Evolutionary conservation across 768 basidiomycete genomes (phyloP), one percentile per base, ranked within the genome.

Genomic region (Punctularia strigosozonata): DNA sequence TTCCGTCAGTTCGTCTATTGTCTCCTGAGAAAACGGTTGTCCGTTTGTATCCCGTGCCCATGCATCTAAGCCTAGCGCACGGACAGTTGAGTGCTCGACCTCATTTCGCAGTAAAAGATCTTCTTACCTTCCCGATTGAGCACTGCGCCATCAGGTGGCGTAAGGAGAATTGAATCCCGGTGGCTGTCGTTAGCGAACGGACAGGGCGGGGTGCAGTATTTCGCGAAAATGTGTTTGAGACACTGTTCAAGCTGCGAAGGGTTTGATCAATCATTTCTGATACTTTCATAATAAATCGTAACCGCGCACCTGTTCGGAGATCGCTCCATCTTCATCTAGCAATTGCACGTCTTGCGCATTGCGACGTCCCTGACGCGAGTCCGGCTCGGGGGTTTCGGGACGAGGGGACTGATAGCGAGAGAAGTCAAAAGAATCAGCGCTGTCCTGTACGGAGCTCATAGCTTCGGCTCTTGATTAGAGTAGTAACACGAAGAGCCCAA

Each of bases 21-120:
- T 78, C 48, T 80, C 84, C 37, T 75, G 64, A 28, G 77, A 69
- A 44, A 88, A 83, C n/a, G 80, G 75, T 26, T 68, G 65, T n/a
- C 85, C 86, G 43, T 89, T 89, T 7, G 86, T 89, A 41, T 84
- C 86, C 19, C 58, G 59, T 10, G 85, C 83, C 78, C 81, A 89
- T 31, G 65, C 64, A 54, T 87, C 84, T 37, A 88, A 57, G 6
- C 74, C 83, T 41, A 73, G 62, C 1, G 66, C 56, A 5, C 71
- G 63, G 14, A 86, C 61, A 54, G 62, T 78, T 31, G 84, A 76
- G 46, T 68, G 62, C 4, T 65, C 58, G 12, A 62, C 58, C 5
- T 78, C 75, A 6, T 53, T 55, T 14, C 71, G 62, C 25, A 79
- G 48, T 18, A 48, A 22, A 43, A 50, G 24, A 53, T 46, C 38